Conservation (phyloP, 345 rosid genomes). For the Eucalyptus sp. region DNA sequence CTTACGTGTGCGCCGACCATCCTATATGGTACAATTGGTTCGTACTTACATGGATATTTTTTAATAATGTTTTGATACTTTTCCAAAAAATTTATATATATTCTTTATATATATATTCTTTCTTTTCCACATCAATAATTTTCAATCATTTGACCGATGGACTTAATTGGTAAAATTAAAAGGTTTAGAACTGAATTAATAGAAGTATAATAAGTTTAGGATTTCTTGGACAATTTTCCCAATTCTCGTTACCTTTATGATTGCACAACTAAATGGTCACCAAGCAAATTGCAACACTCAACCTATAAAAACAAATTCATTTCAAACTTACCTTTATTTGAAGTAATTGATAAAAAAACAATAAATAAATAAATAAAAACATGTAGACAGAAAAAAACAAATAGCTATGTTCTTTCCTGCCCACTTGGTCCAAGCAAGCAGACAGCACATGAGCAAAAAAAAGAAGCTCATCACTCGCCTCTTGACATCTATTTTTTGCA, state of each 20-base stretch:
- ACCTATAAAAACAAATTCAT: background rate
- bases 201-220: no score
- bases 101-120: no score
- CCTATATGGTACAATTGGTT: no score
- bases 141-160: background rate
- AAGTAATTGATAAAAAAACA: background rate
- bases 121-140: background rate
- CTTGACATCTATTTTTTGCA: background rate
- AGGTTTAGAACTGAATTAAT: no score
- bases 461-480: background rate
- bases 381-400: background rate
- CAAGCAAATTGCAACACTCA: background rate
- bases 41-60: background rate
- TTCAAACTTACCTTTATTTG: background rate
- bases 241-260: background rate
- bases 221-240: background rate
- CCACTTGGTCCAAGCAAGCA: background rate
- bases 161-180: background rate
- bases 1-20: fast-evolving
- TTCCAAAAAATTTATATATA: no score
- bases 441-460: background rate
- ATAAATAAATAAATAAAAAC: no score
- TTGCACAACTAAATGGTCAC: background rate
- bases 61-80: no score
- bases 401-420: background rate